Evolutionary conservation across 208 protist species (phyloP).

Genomic region (Leishmania turanica): DNA sequence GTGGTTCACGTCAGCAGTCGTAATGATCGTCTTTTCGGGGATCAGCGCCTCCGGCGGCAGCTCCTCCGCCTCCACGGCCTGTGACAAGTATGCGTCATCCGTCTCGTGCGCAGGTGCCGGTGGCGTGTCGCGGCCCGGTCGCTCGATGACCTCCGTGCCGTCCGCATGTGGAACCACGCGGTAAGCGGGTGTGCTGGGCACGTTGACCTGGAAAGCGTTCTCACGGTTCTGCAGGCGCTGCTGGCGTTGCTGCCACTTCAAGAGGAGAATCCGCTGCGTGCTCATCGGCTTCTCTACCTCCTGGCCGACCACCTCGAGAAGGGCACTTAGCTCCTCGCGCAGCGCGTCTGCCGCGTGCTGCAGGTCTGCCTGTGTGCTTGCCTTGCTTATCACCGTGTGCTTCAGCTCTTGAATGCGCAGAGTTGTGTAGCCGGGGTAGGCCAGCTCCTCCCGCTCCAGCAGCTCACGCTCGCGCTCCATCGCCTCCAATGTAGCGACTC

Average conservation of each 20-base stretch:
- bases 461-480: constrained; percentile 61
- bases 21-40: constrained; percentile 37
- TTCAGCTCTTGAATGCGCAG: constrained; percentile 51
- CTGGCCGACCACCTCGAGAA: constrained; percentile 37
- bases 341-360: constrained; percentile 33
- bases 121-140: constrained; percentile 14
- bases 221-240: constrained; percentile 25
- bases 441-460: constrained; percentile 53
- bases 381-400: constrained; percentile 32
- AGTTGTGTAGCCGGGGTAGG: constrained; percentile 72
- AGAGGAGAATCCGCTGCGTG: constrained; percentile 26
- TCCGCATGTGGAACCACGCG: constrained; percentile 27
- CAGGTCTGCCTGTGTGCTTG: constrained; percentile 31
- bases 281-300: constrained; percentile 44
- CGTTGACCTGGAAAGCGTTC: constrained; percentile 21
- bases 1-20: constrained; percentile 62
- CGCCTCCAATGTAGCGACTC: constrained; percentile 42
- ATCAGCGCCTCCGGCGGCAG: constrained; percentile 12
- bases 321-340: constrained; percentile 33
- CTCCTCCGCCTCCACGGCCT: constrained; percentile 34
- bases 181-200: constrained; percentile 1
- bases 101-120: constrained; percentile 1
- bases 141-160: constrained; percentile 34
- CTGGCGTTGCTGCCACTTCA: constrained; percentile 47
- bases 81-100: constrained; percentile 28